Evolutionary conservation across 352 stramenopile species (phyloP), one percentile per base, ranked within the genome.

Genomic region (Phytophthora sp.): DNA sequence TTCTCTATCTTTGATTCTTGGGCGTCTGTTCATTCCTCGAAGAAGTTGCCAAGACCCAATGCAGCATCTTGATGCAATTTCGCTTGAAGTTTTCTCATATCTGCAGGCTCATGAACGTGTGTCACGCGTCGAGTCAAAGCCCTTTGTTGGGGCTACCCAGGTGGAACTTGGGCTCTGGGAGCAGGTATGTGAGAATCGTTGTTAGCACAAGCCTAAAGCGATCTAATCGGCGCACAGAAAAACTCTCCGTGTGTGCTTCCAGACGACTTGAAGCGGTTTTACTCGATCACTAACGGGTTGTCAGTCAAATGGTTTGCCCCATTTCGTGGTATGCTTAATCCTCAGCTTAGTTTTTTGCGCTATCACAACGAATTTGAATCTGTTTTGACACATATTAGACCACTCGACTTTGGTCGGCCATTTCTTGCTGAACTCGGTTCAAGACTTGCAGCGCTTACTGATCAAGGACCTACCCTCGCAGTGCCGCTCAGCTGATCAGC

Each of bases 11-110:
- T 62, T 18, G 45, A 67, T 24, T 42, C 27, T 8, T 12, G 28
- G 28, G 48, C 53, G 67, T 21, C 57, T 65, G 48, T 66, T 73
- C 51, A 63, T 23, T 64, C 13, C 1, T 18, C 26, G 26, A 37
- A n/a, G 5, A 18, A 15, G 18, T 24, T 52, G 45, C n/a, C 20
- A 32, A 52, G 23, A 41, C 34, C 28, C 50, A 34, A 71, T 79
- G 71, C 58, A 76, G 21, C 54, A 76, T 38, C 45, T 87, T 13
- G 77, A 89, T 43, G 46, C 62, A 6, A 80, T 94, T 49, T 94
- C 83, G 12, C 72, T 91, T 15, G 78, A 80, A 12, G 82, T 92
- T 50, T 91, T 89, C 45, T 82, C 81, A 18, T 91, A 88, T 32
- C 54, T 94, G 21, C 73, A 82, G 53, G 60, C 68, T n/a, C 83